phyloP scores from a whole-genome alignment of 441 rosid species.

The Croton setiger region DNA sequence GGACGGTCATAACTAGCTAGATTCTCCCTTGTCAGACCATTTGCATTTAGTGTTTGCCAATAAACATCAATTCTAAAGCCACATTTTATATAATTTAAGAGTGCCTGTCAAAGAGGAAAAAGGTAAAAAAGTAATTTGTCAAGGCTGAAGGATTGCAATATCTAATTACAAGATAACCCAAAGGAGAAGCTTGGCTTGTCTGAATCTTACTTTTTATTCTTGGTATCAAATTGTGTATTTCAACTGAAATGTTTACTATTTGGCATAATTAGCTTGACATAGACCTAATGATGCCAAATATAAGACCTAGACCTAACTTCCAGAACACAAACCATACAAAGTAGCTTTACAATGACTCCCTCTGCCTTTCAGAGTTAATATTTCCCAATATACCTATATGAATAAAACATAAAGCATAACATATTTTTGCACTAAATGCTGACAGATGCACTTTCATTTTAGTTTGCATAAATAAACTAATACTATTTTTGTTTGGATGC shows the following conservation, averaged over 20 bases:
- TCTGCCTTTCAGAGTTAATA: neutral
- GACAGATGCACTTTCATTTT: neutral
- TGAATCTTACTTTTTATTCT: neutral
- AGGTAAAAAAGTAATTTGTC: constrained; percentile 20
- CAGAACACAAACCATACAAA: neutral
- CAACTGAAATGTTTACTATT: neutral
- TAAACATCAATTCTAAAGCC: constrained; percentile 52
- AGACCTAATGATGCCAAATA: neutral
- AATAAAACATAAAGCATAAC: neutral
- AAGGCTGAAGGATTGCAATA: constrained; percentile 7
- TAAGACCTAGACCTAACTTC: constrained; percentile 1
- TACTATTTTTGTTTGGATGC: neutral
- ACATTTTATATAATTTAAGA: constrained; percentile 50
- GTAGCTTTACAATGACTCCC: neutral
- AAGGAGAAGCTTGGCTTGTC: constrained; percentile 1
- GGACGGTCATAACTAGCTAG: constrained; percentile 61
- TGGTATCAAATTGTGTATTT: neutral
- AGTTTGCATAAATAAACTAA: neutral
- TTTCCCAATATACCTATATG: neutral
- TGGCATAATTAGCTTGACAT: neutral
- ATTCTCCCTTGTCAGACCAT: constrained; percentile 61
- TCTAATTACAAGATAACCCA: neutral
- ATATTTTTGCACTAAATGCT: neutral
- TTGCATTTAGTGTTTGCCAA: constrained; percentile 54
- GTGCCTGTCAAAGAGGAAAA: constrained; percentile 44